These are phyloP conservation scores for Rheum nobile DNA, from an alignment of 148 eudicot species.

Conservation along the genomic window DNA sequence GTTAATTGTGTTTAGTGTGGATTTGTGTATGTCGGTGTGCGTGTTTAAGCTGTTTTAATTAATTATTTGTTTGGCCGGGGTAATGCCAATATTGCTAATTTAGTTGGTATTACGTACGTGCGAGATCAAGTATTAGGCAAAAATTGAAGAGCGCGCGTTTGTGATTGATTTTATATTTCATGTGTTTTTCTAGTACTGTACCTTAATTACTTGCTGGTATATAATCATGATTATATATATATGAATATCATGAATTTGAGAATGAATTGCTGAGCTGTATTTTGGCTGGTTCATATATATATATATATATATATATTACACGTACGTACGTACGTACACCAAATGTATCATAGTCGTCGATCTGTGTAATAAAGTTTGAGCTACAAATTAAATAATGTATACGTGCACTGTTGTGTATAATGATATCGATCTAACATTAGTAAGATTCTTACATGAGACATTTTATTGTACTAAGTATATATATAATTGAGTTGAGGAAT, in stretches of 20 bases:
- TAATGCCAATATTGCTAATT: not conserved
- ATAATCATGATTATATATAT: not conserved
- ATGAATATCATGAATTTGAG: not conserved
- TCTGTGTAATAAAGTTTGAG: no score
- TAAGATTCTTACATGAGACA: not conserved
- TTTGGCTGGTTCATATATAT: not conserved
- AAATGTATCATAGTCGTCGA: not conserved
- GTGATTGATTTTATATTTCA: slow-evolving; percentile 1
- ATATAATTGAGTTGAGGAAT: not conserved
- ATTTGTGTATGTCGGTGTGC: slow-evolving; percentile 2
- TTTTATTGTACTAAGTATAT: not conserved
- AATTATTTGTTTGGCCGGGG: not conserved
- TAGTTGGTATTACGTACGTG: not conserved
- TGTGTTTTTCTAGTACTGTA: not conserved
- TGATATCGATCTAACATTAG: no score
- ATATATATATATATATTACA: no score
- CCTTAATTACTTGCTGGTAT: not conserved
- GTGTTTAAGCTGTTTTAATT: not conserved
- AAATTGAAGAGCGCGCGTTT: not conserved
- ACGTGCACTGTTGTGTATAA: no score
- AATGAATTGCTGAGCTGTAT: not conserved
- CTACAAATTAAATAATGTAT: no score
- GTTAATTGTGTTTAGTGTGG: slow-evolving; percentile 5
- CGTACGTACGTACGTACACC: not conserved
- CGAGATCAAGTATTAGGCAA: not conserved